phyloP scores from a whole-genome alignment of 2,329 filamentous ascomycete species.

The Clarireedia hainanense region DNA sequence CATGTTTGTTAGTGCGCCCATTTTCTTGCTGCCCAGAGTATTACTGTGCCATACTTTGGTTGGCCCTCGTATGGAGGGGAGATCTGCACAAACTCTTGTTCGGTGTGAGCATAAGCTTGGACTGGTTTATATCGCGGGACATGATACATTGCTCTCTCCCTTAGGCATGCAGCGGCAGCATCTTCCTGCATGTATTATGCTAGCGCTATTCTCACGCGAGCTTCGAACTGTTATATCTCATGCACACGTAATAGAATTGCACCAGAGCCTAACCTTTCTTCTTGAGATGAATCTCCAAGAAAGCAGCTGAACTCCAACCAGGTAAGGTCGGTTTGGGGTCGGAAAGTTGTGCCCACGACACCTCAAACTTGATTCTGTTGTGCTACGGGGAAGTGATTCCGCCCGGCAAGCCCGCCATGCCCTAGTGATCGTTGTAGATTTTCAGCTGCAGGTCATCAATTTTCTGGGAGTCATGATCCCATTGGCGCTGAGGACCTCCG shows the following conservation, averaged over 20 bases:
- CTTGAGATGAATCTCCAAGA: neutral
- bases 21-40: constrained; percentile 1
- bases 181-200: constrained; percentile 4
- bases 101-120: neutral
- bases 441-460: constrained; percentile 9
- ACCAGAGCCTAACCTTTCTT: neutral
- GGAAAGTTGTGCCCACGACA: constrained; percentile 1
- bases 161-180: constrained; percentile 6
- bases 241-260: constrained; percentile 2
- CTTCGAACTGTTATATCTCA: constrained; percentile 1
- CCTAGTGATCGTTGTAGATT: constrained; percentile 6
- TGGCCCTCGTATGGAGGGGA: neutral
- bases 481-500: constrained; percentile 7
- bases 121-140: neutral
- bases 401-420: neutral
- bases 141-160: neutral
- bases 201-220: neutral
- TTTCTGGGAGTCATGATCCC: constrained; percentile 5
- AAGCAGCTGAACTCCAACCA: constrained; percentile 2
- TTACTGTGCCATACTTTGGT: neutral
- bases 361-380: constrained; percentile 8
- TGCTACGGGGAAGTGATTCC: constrained; percentile 11
- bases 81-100: neutral
- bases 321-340: neutral
- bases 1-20: constrained; percentile 3